Evolutionary conservation across 192 early-diverging fungal species (phyloP), one percentile per base, ranked within the genome.

Genomic region (Rhizoclosmatium globosum): DNA sequence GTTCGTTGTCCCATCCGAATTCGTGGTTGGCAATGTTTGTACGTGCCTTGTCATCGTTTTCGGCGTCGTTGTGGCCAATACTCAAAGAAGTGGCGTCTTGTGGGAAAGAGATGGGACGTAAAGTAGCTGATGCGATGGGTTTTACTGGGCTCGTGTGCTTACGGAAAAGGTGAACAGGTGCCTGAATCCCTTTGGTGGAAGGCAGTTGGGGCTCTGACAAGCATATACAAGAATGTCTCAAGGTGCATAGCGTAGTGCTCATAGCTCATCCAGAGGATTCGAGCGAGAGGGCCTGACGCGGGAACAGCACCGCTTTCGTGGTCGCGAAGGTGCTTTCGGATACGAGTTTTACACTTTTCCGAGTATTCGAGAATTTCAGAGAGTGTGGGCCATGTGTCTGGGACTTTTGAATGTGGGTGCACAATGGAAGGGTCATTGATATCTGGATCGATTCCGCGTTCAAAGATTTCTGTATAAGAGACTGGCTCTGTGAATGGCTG

Each of bases 211-310:
- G 6, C 81, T 85, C 77, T 94, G 96, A 95, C 85, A 2, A 96
- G 81, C 95, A 98, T 98, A 75, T 96, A 96, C 2, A 98, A 82
- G 21, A 98, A 48, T 0, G 96, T 98, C 81, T 98, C 96, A 6
- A 96, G 81, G 72, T 98, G 96, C 95, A 97, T 93, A 1, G 92
- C 95, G 74, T 98, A 94, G 80, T 98, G 96, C 81, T 98, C 96
- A 85, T 93, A 96, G 13, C 87, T 85, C 95, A 98, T 96, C 89
- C 89, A 95, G 31, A 96, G 42, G 17, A 90, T 89, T 23, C 94
- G 86, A 3, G 85, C 89, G 44, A 90, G 39, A 39, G 83, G 72
- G 41, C 79, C 80, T 11, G 73, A 42, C 44, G 85, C 78, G 21
- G 65, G n/a, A 1, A 66, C 61, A 42, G 77, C 42, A 9, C 71